phyloP scores from a whole-genome alignment of 208 protist genomes.

The Leishmania guyanensis region DNA sequence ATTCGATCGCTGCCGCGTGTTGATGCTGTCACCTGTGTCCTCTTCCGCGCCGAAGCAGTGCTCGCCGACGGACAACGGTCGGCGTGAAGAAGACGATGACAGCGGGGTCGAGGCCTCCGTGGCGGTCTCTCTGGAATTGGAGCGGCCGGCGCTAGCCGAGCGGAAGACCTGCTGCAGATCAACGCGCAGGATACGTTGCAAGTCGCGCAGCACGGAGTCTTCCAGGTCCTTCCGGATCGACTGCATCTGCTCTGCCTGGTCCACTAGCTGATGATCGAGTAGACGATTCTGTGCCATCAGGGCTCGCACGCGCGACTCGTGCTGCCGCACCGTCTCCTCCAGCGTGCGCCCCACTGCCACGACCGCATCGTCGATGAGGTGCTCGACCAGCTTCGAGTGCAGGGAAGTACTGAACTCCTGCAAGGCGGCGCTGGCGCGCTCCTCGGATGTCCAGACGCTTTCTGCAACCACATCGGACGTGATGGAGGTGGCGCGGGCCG shows the following conservation, averaged over 20 bases:
- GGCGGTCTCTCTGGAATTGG: background rate
- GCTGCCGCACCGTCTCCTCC: slow-evolving; percentile 21
- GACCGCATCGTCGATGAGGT: slow-evolving; percentile 31
- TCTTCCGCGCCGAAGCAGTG: background rate
- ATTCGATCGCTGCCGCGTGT: background rate
- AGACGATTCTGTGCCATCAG: slow-evolving; percentile 24
- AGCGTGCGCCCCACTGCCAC: slow-evolving; percentile 26
- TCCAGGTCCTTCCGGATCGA: slow-evolving; percentile 8
- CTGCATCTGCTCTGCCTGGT: slow-evolving; percentile 19
- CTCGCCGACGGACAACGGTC: background rate
- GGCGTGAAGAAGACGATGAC: background rate
- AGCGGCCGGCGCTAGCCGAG: background rate
- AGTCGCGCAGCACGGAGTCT: slow-evolving; percentile 13
- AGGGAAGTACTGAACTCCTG: slow-evolving; percentile 28
- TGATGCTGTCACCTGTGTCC: background rate
- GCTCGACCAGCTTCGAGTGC: slow-evolving; percentile 34
- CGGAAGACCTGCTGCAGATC: slow-evolving; percentile 21
- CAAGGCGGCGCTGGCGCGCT: slow-evolving; percentile 23
- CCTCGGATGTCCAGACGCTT: slow-evolving; percentile 22
- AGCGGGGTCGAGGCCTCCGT: background rate
- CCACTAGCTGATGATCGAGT: slow-evolving; percentile 13
- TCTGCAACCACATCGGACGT: slow-evolving; percentile 14
- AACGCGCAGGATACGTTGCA: slow-evolving; percentile 27
- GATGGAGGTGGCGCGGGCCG: slow-evolving; percentile 7
- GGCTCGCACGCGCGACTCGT: slow-evolving; percentile 16